Base-by-base conservation (phyloP, 2,329 filamentous ascomycete species). In the Diplodia scrobiculata region DNA sequence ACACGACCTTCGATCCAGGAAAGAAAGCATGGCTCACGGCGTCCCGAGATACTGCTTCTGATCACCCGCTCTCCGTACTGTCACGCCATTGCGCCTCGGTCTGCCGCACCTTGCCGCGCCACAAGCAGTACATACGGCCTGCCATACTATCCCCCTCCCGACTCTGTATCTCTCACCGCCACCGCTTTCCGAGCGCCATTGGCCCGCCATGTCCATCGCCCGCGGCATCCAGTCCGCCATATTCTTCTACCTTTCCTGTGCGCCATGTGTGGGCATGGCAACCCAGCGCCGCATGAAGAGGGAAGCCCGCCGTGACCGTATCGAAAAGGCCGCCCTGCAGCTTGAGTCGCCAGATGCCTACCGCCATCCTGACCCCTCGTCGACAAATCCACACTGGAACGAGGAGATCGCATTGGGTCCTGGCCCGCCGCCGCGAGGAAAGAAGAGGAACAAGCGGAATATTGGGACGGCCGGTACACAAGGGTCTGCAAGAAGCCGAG, bases 361-460 rank as follows among this genome's bases (percentile, higher is more conserved):
- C 76, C 84, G 87, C 60, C 92, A 97, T 72, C 92, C 90, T 1
- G 86, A 87, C 52, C 91, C 92, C 0, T 95, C 92, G 72, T 89
- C 88, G 73, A 96, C 92, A 32, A 97, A 97, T 73, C 89, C 89
- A 13, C 91, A 91, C 78, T 97, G 93, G 93, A 82, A 85, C 36
- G 90, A 95, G 74, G 93, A 97, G 77, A 96, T 97, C 70, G 83
- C 83, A 68, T 84, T 93, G 79, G 93, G 93, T 0, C 93, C 93
- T 1, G 87, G 86, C 2, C 84, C 90, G 41, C 88, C 88, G 36
- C 88, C 88, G 72, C 78, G 81, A 84, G 79, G 84, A 67, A 76
- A 78, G 71, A 79, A 87, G 81, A 73, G 80, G 79, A 87, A 85
- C 72, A 84, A 88, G 69, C 82, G 87, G 60, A 84, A 85, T 19